Evolutionary conservation across 805 yeast genomes (phyloP).

Genomic region (Monosporozyma servazzii): DNA sequence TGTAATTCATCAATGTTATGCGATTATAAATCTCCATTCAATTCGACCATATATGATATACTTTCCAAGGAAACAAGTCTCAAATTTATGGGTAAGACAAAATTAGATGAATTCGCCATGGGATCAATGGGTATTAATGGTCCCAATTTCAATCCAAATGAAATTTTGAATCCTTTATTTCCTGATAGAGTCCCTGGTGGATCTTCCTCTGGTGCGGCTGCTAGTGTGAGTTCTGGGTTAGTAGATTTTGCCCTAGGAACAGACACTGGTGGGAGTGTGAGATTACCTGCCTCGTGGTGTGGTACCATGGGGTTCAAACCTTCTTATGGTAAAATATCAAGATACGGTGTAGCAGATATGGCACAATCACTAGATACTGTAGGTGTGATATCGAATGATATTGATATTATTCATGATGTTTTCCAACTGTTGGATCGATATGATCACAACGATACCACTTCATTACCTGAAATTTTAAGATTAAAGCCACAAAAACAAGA

Average conservation of each 20-base stretch:
- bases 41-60: constrained; percentile 60
- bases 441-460: constrained; percentile 79
- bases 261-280: constrained; percentile 94
- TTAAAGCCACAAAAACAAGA: constrained; percentile 3
- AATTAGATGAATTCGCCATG: constrained; percentile 97
- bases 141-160: constrained; percentile 47
- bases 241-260: constrained; percentile 76
- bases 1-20: constrained; percentile 63
- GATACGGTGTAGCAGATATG: constrained; percentile 88
- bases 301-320: constrained; percentile 87
- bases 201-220: constrained; percentile 94
- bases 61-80: constrained; percentile 44
- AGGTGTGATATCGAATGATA: constrained; percentile 58
- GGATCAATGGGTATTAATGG: constrained; percentile 68
- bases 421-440: constrained; percentile 46
- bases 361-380: constrained; percentile 95
- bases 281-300: constrained; percentile 85
- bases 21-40: constrained; percentile 63
- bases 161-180: constrained; percentile 9
- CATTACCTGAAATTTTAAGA: constrained; percentile 35
- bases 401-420: constrained; percentile 38
- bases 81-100: constrained; percentile 65
- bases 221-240: constrained; percentile 67
- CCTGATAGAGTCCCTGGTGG: constrained; percentile 49
- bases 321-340: constrained; percentile 79